A percentile compares a stretch with the other conserved stretches of the same genome.
Conservation (phyloP, 495 filamentous ascomycete species). For the Penicillium salamii region DNA sequence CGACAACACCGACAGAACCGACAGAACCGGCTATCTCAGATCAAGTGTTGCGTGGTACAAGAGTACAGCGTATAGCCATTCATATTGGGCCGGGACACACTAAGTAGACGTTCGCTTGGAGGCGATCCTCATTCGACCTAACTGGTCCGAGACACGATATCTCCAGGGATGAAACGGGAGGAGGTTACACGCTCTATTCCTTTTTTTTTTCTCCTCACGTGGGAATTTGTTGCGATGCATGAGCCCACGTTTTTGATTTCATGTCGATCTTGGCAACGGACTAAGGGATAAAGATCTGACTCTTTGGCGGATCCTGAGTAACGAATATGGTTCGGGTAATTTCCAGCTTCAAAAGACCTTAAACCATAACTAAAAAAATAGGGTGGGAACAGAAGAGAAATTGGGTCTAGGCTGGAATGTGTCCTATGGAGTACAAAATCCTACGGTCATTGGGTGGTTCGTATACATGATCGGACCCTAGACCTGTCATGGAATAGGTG, state of each 20-base stretch:
- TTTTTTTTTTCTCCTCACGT: constrained; percentile 14
- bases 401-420: not conserved
- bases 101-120: constrained; percentile 10
- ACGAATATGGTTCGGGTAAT: too few relatives aligned
- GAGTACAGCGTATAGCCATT: too few relatives aligned
- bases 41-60: not conserved
- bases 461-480: constrained; percentile 15
- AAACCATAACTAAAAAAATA: not conserved
- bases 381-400: not conserved
- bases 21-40: constrained; percentile 9
- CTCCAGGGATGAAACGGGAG: constrained; percentile 16
- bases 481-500: constrained; percentile 11
- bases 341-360: not conserved
- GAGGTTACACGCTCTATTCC: constrained; percentile 19
- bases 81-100: constrained; percentile 8
- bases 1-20: constrained; percentile 3
- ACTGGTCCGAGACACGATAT: constrained; percentile 20
- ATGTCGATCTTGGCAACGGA: constrained; percentile 23
- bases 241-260: constrained; percentile 16
- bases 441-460: constrained; percentile 13
- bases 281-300: constrained; percentile 36
- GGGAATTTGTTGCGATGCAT: constrained; percentile 4
- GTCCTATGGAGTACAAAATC: constrained; percentile 15
- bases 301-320: constrained; percentile 4
- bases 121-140: constrained; percentile 10